A percentile compares a stretch with the other conserved stretches of the same genome.
These are phyloP conservation scores for Sarocladium kiliense DNA, from an alignment of 2,329 filamentous ascomycete species.

Conservation along the genomic window DNA sequence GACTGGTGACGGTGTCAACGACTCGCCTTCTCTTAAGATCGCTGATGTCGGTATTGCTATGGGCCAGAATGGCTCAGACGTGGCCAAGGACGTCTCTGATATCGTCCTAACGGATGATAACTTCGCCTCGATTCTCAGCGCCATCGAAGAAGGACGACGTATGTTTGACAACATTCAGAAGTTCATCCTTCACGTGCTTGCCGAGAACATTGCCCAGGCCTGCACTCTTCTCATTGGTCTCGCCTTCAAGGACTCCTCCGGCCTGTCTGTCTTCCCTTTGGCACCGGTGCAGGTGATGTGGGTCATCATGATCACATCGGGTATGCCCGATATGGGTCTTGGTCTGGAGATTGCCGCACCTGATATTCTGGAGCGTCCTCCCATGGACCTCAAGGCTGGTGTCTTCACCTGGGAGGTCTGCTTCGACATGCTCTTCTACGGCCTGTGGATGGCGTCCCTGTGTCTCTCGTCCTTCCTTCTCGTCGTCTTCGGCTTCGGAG, in stretches of 20 bases:
- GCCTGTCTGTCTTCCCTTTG: constrained; percentile 65
- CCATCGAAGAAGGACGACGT: constrained; percentile 58
- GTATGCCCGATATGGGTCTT: constrained; percentile 69
- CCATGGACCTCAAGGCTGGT: constrained; percentile 41
- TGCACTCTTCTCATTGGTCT: constrained; percentile 64
- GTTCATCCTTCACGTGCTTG: constrained; percentile 62
- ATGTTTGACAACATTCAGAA: constrained; percentile 67
- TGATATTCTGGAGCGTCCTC: constrained; percentile 65
- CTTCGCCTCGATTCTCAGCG: constrained; percentile 61
- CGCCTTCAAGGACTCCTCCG: constrained; percentile 59
- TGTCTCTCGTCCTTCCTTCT: constrained; percentile 48
- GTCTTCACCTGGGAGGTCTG: constrained; percentile 63
- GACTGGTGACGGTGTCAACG: constrained; percentile 66
- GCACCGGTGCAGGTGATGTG: constrained; percentile 71
- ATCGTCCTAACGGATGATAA: constrained; percentile 66
- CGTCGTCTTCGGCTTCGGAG: constrained; percentile 45
- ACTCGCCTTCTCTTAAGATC: constrained; percentile 59
- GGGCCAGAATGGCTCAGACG: constrained; percentile 60
- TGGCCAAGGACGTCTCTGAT: constrained; percentile 57
- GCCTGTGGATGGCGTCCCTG: constrained; percentile 60
- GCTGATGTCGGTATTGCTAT: constrained; percentile 66
- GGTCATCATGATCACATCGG: constrained; percentile 76
- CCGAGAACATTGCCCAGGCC: constrained; percentile 66
- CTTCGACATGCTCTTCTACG: constrained; percentile 62
- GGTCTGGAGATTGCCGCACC: constrained; percentile 65